phyloP scores from a whole-genome alignment of 2,329 filamentous ascomycete genomes.

The Fusarium xylarioides region DNA sequence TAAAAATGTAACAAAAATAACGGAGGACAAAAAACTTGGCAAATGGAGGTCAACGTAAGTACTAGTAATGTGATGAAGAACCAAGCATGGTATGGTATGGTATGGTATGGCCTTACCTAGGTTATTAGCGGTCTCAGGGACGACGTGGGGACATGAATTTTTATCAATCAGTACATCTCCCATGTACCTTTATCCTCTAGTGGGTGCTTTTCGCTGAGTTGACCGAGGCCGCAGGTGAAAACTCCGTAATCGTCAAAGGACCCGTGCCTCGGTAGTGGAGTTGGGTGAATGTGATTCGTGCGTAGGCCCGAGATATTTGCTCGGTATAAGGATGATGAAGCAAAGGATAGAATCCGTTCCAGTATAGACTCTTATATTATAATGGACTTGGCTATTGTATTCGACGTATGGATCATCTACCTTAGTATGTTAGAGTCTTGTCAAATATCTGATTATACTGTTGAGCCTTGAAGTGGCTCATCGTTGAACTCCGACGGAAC shows the following conservation, averaged over 20 bases:
- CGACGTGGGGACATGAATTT: conserved; percentile 1
- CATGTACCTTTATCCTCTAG: background rate
- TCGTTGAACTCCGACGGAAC: background rate
- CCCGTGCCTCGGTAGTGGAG: conserved; percentile 37
- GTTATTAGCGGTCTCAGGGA: conserved; percentile 15
- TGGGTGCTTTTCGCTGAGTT: conserved; percentile 35
- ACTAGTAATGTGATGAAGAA: background rate
- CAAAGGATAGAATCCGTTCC: background rate
- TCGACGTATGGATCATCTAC: background rate
- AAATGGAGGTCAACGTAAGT: background rate
- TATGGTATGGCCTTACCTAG: background rate
- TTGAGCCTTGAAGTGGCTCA: background rate
- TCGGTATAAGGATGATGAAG: background rate
- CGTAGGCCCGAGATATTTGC: conserved; percentile 2
- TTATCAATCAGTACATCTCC: conserved; percentile 15
- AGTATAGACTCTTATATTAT: background rate
- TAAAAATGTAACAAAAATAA: background rate
- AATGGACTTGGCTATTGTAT: background rate
- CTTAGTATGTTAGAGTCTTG: background rate
- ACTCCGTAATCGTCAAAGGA: conserved; percentile 6
- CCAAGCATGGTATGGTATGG: background rate
- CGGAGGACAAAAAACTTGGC: background rate
- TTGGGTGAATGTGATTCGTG: conserved; percentile 34
- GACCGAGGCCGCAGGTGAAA: conserved; percentile 38
- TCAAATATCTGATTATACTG: too few relatives aligned